Base-by-base conservation (phyloP, 2,329 filamentous ascomycete genomes). In the Venturia asperata region DNA sequence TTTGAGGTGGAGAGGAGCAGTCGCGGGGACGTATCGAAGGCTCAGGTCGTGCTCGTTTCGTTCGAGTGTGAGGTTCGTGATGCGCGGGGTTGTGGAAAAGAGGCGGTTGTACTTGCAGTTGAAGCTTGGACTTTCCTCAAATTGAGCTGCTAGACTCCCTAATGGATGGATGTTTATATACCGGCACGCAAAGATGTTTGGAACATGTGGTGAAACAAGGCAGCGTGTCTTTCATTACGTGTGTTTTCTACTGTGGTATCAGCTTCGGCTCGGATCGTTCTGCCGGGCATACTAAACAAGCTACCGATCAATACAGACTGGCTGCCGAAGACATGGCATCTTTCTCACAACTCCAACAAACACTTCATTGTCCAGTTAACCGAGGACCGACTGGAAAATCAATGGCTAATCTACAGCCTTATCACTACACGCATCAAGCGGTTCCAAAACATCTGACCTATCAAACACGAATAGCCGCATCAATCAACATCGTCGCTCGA, bases 401-500 rank as follows among this genome's bases (percentile, higher is more conserved):
- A 27, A 10, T 15, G 21, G 11, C 24, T 52, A 13, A 15, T 27
- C 24, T 52, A 24, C 47, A 15, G 21, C 21, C 15, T 27, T 9
- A 52, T 52, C 21, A 27, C 47, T 24, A 27, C 17, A 21, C 10
- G 21, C 24, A 4, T 15, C 9, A 27, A 27, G 47, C 9, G 11
- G 21, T 52, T 15, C 21, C 24, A 52, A 9, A 27, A 5, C n/a
- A 5, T 19, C 43, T 21, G 19, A 47, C 45, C 21, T n/a, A 17
- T 52, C 47, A 11, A 21, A 52, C 6, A 52, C 2, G 21, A 39
- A 10, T 34, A 61, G 11, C 19, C 2, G n/a, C 17, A 27, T 39
- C 42, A 61, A 45, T 42, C 60, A 43, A 61, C 60, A 27, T 61
- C 60, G 24, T 61, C 60, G n/a, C 24, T 39, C 0, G 47, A 52